These are phyloP conservation scores for Alectoria sarmentosa DNA, from an alignment of 495 filamentous ascomycete genomes.

Conservation along the genomic window DNA sequence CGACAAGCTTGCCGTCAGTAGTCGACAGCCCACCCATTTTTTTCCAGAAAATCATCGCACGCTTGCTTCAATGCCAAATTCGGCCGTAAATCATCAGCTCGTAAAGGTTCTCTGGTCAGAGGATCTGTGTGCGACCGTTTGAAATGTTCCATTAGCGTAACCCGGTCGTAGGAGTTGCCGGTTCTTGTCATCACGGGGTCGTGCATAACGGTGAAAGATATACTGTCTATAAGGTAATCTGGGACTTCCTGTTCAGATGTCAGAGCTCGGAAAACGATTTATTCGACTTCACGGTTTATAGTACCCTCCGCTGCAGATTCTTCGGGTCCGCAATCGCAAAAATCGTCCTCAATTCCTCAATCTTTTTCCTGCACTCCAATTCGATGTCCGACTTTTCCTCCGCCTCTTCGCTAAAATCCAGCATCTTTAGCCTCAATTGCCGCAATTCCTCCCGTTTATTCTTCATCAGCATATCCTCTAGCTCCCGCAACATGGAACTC, in stretches of 20 bases:
- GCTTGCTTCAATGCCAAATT: conserved; percentile 81
- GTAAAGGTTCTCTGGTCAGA: conserved; percentile 68
- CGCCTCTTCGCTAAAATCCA: conserved; percentile 40
- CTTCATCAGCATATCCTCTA: conserved; percentile 41
- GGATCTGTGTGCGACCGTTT: conserved; percentile 70
- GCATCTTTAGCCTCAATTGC: conserved; percentile 40
- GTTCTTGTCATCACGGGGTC: conserved; percentile 86
- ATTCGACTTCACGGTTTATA: background rate
- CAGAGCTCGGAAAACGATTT: conserved; percentile 6
- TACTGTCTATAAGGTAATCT: conserved; percentile 82
- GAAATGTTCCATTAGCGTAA: conserved; percentile 81
- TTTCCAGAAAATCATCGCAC: conserved; percentile 72
- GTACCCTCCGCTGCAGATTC: conserved; percentile 44
- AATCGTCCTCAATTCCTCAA: conserved; percentile 48
- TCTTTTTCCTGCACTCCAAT: conserved; percentile 48
- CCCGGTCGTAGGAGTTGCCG: conserved; percentile 82
- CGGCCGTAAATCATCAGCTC: conserved; percentile 63
- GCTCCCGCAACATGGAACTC: conserved; percentile 43
- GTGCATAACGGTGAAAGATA: conserved; percentile 87
- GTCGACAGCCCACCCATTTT: conserved; percentile 93
- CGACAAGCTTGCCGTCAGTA: conserved; percentile 46
- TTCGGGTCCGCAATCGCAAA: conserved; percentile 58
- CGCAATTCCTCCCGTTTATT: conserved; percentile 41
- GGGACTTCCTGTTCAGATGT: conserved; percentile 55
- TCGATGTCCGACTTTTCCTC: conserved; percentile 43